Base-by-base conservation (phyloP, 805 yeast genomes). In the Clavispora phyllophila region DNA sequence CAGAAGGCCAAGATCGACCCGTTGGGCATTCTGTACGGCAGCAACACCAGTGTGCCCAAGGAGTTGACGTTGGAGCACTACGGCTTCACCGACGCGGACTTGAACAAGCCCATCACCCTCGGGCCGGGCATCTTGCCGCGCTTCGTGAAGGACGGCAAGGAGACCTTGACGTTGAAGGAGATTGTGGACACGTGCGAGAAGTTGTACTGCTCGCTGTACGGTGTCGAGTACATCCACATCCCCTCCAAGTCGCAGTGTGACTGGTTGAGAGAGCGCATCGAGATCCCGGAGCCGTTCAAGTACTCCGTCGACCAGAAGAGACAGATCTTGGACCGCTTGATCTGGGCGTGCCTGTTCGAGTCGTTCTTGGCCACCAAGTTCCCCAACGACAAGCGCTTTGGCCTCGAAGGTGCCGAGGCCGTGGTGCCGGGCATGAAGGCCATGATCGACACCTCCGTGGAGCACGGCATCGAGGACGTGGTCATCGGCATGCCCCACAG, bases 401-500 rank as follows among this genome's bases (percentile, higher is more conserved):
- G 99, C 68, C 76, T 93, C 46, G 99, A 93, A 75, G 99, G 99
- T 74, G 96, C 95, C 51, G 99, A 93, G 73, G 76, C 96, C 38
- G 85, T 87, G 58, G 87, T 93, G 39, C 98, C 98, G 36, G 99
- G 98, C 73, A 83, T 93, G 76, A 93, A 93, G 75, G 85, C 96
- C 39, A 67, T 93, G 63, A 89, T 93, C 62, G 99, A 93, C 69
- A 82, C 89, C 53, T 78, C 96, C 36, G 98, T 90, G 39, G 95
- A 86, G 53, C 71, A 74, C 48, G 99, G 99, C 57, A 84, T 91
- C 41, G 96, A 90, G 70, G 98, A 91, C 65, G 82, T 93, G 48
- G 95, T 91, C 58, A 84, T 93, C 57, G 99, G 99, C 74, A 93
- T 93, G 98, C 97, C 99, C 41, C 99, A 93, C 72, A 87, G 99